Base-by-base conservation (phyloP, 2,329 filamentous ascomycete genomes). In the Colletotrichum sansevieriae region DNA sequence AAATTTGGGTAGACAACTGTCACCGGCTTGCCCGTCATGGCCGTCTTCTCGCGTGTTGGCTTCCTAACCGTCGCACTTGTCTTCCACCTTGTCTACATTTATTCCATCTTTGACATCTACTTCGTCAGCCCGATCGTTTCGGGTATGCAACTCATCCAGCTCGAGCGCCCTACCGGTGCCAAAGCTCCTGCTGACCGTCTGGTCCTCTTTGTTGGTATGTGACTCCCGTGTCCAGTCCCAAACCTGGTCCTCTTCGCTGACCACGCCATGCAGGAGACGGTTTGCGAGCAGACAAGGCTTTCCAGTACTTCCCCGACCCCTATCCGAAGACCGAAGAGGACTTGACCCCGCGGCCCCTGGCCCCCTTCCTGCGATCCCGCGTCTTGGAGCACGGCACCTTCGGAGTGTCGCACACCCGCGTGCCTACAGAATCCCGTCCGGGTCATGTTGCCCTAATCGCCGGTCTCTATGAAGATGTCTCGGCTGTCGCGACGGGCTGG, bases 61-160 rank as follows among this genome's bases (percentile, higher is more conserved):
- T 98, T 99, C 79, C 82, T 98, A 79, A 90, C 91, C 78, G 88
- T 97, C 77, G 96, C 96, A 74, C 88, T 98, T 77, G 83, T 95
- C 70, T 99, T 99, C 79, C 97, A 99, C 81, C 80, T 98, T 62
- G 88, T 97, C 72, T 99, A 99, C 80, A 91, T 97, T 65, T 92
- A 91, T 78, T 97, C 94, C 69, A 98, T 98, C 76, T 99, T 99
- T 82, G 95, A 98, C 80, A 96, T 98, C 72, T 98, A 99, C 82
- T 99, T 99, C 78, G 94, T 98, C 77, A 98, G 94, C 78, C 96
- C 96, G 22, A 96, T 99, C 74, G 96, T 98, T 63, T 92, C 91
- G 83, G 96, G 96, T 77, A 99, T 99, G 96, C 89, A 88, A 76
- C 87, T 94, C 69, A 95, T 94, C 80, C 82, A 84, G 52, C 85